Percentiles rank a stretch among this genome's conserved stretches.
Evolutionary conservation across 2,329 filamentous ascomycete genomes (phyloP).

Genomic region (Periglandula ipomoeae): DNA sequence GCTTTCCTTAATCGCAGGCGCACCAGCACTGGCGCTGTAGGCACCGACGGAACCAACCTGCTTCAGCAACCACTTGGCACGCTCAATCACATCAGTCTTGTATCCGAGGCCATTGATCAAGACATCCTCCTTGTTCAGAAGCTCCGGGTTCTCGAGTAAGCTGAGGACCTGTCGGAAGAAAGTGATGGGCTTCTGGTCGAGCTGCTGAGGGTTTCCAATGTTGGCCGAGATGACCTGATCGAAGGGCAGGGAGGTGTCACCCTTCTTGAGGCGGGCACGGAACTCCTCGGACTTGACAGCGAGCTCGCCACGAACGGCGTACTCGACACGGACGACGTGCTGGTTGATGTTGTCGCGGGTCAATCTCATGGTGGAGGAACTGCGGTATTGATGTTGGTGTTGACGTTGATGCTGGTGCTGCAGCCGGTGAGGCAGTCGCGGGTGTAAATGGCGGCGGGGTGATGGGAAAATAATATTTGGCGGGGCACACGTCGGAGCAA

Average conservation of each 20-base stretch:
- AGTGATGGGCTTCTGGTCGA: constrained; percentile 98
- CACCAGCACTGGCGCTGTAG: constrained; percentile 91
- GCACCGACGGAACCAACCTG: constrained; percentile 87
- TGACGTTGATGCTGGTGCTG: constrained; percentile 16
- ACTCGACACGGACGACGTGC: constrained; percentile 77
- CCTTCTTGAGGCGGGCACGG: constrained; percentile 60
- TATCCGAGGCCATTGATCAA: constrained; percentile 70
- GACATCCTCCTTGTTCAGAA: constrained; percentile 77
- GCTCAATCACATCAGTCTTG: constrained; percentile 78
- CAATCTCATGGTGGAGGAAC: constrained; percentile 39
- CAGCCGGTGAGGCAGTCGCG: constrained; percentile 13
- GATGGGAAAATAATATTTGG: constrained; percentile 6
- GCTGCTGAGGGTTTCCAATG: constrained; percentile 97
- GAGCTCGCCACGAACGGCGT: constrained; percentile 93
- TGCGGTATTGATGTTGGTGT: constrained; percentile 29
- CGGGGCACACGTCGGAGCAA: constrained; percentile 7
- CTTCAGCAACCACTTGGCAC: constrained; percentile 71
- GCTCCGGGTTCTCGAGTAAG: constrained; percentile 77
- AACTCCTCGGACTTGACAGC: constrained; percentile 90
- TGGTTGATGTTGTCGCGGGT: constrained; percentile 87
- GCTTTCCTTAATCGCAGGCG: constrained; percentile 75
- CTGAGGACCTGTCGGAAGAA: constrained; percentile 97
- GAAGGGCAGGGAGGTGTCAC: constrained; percentile 61
- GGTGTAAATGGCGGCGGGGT: constrained; percentile 5
- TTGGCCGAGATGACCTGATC: constrained; percentile 90